Base-by-base conservation (phyloP, 2,329 filamentous ascomycete genomes). In the Arthrobotrys iridis region DNA sequence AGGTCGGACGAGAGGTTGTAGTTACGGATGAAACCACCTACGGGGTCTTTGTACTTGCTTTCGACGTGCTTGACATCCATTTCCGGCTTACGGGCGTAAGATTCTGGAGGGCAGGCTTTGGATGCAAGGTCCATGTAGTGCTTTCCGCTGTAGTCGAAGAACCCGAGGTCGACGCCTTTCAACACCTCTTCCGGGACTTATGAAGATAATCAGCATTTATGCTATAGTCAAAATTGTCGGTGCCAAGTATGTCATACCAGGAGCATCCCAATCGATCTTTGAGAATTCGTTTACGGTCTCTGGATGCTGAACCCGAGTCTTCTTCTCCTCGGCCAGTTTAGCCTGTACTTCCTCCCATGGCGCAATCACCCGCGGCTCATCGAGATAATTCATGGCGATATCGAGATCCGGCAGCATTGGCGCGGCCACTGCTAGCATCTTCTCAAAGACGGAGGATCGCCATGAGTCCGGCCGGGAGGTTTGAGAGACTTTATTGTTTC, bases 351-450 rank as follows among this genome's bases (percentile, higher is more conserved):
- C 83, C 63, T 89, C 85, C 82, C 85, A 88, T 7, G 87, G 85
- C 2, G 88, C 87, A 28, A 90, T 81, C n/a, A 91, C 80, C 20
- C 88, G 84, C 26, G 88, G 85, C 79, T 90, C 87, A 79, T 90
- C 88, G 81, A 89, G 84, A 60, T 85, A 84, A 79, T 90, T 90
- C 82, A 90, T 87, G 8, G 88, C 86, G 83, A 90, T 89, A 79
- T 90, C 88, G 80, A 90, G 86, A 76, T 90, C 88, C 3, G 88
- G 88, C 20, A 90, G 80, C 57, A 85, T 82, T 11, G 84, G 79
- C 24, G 86, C 84, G 35, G 88, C 77, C 20, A 89, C 84, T 10
- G 79, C 77, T 2, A 84, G 78, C 81, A 84, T 84, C 1, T 79
- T 79, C 22, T 80, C 80, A 58, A 84, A 81, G 0, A 82, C 83